Base-by-base conservation (phyloP, 768 basidiomycete genomes). In the Pholiota molesta region DNA sequence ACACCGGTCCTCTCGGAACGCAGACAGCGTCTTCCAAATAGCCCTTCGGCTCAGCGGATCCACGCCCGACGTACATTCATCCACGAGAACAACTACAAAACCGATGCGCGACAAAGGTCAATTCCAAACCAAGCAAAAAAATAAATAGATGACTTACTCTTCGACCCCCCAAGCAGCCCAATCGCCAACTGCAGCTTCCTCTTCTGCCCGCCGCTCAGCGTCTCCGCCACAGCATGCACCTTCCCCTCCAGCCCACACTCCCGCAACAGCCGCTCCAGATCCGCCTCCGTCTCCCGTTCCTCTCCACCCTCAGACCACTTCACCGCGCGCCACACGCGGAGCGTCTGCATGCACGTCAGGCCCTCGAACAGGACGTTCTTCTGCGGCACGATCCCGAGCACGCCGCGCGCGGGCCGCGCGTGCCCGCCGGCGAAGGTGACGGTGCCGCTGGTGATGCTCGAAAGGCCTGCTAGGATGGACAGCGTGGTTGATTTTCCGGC, bases 351-450 rank as follows among this genome's bases (percentile, higher is more conserved):
- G 68, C 90, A 92, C 1, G 88, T 82, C 11, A 94, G 75, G 60
- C 92, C 90, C 0, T 89, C 83, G 71, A 92, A 91, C 1, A 94
- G 78, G 10, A 94, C 91, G 66, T 93, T 93, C 77, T 90, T 92
- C 75, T 92, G 91, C 0, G 91, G 90, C 0, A 91, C 90, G 58
- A 94, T 87, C 1, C 91, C 91, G 21, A 94, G 74, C 0, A 83
- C 83, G 7, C 90, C 90, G 0, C 84, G 85, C 3, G 87, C 78
- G 5, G 88, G 87, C 16, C 77, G 78, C 44, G 79, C 69, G 17
- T 75, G 71, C 0, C 85, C 85, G 40, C 86, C 86, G 64, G 83
- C 84, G 59, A 82, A 83, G 2, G 78, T 75, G n/a, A 93, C 77
- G 2, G 78, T 74, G 28, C 92, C 92, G 23, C 79, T 74, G 3